Evolutionary conservation across 768 basidiomycete species (phyloP).

Genomic region (Heimioporus sp.): DNA sequence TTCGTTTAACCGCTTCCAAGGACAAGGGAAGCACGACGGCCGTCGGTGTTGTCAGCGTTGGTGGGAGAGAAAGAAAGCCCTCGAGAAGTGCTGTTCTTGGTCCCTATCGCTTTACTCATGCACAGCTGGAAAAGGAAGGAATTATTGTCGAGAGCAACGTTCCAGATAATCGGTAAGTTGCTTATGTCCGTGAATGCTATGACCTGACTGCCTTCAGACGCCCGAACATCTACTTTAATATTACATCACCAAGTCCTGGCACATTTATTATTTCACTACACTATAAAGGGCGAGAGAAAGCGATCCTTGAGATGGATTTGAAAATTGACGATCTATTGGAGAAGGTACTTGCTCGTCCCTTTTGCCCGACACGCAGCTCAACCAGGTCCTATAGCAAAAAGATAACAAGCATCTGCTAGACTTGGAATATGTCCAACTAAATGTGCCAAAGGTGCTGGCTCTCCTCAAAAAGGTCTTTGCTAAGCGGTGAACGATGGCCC

Average conservation of each 20-base stretch:
- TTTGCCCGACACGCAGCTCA: conserved; percentile 13
- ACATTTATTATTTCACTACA: conserved; percentile 99
- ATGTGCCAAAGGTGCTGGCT: conserved; percentile 91
- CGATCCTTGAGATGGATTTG: conserved; percentile 98
- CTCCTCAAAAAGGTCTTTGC: conserved; percentile 93
- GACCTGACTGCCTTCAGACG: conserved; percentile 50
- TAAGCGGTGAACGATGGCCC: conserved; percentile 57
- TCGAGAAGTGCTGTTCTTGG: conserved; percentile 84
- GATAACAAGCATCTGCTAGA: conserved; percentile 96
- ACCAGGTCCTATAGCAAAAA: conserved; percentile 74
- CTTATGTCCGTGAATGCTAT: neutral
- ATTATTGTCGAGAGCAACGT: conserved; percentile 99
- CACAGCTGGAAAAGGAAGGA: conserved; percentile 97
- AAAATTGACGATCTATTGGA: conserved; percentile 98
- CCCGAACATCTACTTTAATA: conserved; percentile 98
- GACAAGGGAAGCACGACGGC: conserved; percentile 86
- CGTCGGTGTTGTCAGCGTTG: conserved; percentile 93
- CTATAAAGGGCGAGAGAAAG: conserved; percentile 98
- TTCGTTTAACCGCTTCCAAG: conserved; percentile 82
- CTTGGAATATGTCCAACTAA: conserved; percentile 96
- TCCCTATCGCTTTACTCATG: conserved; percentile 97
- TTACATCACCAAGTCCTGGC: conserved; percentile 95
- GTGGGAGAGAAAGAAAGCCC: conserved; percentile 96
- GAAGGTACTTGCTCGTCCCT: conserved; percentile 58
- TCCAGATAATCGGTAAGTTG: conserved; percentile 86